A percentile compares a stretch with the other conserved stretches of the same genome.
Conservation (phyloP, 2,329 filamentous ascomycete species). For the Blastomyces parvus region DNA sequence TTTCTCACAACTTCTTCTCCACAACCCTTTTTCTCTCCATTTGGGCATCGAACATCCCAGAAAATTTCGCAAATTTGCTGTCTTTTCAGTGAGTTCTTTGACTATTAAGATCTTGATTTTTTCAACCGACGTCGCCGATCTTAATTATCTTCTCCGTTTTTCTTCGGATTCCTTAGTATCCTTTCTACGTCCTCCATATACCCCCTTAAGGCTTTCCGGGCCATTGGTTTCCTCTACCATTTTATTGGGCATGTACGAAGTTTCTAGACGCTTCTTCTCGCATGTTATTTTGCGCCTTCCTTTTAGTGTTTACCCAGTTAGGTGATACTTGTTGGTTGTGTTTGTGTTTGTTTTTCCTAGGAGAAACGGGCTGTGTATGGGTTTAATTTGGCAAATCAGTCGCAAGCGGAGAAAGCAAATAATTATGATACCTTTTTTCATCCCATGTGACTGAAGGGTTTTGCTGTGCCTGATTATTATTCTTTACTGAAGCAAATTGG, state of each 20-base stretch:
- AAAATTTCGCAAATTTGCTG: neutral
- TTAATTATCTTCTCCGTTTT: neutral
- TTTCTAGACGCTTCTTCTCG: neutral
- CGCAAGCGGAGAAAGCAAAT: neutral
- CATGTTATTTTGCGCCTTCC: neutral
- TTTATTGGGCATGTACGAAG: neutral
- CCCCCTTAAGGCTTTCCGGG: neutral
- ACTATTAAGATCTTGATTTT: too few relatives aligned
- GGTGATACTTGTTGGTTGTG: neutral
- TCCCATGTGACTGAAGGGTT: neutral
- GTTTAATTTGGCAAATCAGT: neutral
- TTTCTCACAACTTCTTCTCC: neutral
- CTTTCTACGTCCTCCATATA: neutral
- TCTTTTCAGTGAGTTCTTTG: neutral
- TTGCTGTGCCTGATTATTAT: neutral
- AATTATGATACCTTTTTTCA: neutral
- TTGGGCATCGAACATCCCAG: neutral
- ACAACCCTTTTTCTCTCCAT: neutral
- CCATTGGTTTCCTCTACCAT: neutral
- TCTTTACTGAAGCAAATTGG: neutral
- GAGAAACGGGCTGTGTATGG: neutral
- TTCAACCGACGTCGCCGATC: neutral
- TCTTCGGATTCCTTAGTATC: neutral
- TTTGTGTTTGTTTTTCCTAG: neutral
- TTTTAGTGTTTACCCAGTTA: neutral